A percentile compares a stretch with the other conserved stretches of the same genome.
Evolutionary conservation across 176 grass and related monocot species (phyloP).

Genomic region (Pontederia paniculata): DNA sequence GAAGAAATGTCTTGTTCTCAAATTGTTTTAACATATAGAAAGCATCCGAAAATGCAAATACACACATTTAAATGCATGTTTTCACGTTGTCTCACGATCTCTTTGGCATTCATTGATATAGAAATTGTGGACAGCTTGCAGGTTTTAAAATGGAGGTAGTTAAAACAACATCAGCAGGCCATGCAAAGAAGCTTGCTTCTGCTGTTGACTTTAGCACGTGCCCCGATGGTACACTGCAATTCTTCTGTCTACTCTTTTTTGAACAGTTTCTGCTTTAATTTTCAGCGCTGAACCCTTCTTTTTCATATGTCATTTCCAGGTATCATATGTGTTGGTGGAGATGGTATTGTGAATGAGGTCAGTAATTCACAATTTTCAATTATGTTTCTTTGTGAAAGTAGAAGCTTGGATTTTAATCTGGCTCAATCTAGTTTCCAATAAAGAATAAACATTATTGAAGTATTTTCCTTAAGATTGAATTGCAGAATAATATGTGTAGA

Average conservation of each 20-base stretch:
- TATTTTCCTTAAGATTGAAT: too few species aligned
- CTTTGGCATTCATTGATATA: conserved; percentile 15
- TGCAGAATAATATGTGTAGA: too few species aligned
- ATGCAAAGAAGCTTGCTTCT: conserved; percentile 71
- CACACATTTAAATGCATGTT: too few species aligned
- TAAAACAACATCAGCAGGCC: conserved; percentile 85
- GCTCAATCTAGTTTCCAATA: too few species aligned
- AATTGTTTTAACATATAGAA: too few species aligned
- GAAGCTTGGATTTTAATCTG: not conserved
- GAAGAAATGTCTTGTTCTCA: too few species aligned
- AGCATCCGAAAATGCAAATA: too few species aligned
- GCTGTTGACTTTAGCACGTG: conserved; percentile 75
- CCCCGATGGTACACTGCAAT: conserved; percentile 60
- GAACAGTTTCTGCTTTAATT: not conserved
- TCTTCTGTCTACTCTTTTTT: not conserved
- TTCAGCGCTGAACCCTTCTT: conserved; percentile 7
- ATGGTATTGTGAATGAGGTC: conserved; percentile 99
- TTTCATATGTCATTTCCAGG: conserved; percentile 37
- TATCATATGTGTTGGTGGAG: conserved; percentile 88
- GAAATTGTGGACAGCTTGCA: conserved; percentile 49
- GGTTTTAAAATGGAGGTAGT: conserved; percentile 96
- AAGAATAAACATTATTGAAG: too few species aligned
- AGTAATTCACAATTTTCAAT: conserved; percentile 8
- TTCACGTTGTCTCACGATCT: too few species aligned
- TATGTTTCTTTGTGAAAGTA: not conserved